phyloP scores from a whole-genome alignment of 129 eudicot genomes.

The Flaveria sonorensis region DNA sequence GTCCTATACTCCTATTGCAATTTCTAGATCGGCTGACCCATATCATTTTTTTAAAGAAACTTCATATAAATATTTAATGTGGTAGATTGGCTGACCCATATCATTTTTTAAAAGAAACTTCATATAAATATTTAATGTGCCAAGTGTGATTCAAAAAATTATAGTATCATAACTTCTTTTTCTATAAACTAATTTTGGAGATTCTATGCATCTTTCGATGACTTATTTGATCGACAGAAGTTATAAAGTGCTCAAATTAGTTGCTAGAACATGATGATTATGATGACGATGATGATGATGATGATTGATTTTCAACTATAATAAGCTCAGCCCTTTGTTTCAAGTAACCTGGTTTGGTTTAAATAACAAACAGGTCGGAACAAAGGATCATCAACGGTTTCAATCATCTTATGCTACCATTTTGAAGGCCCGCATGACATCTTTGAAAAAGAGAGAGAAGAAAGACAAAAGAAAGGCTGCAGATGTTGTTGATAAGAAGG shows the following conservation, averaged over 20 bases:
- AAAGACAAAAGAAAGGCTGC: constrained; percentile 80
- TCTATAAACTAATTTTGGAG: neutral
- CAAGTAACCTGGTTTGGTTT: neutral
- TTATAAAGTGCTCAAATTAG: neutral
- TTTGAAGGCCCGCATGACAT: constrained; percentile 84
- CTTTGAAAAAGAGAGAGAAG: constrained; percentile 89
- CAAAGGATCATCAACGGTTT: constrained; percentile 94
- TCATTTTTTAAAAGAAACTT: neutral
- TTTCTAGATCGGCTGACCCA: neutral
- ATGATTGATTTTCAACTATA: neutral
- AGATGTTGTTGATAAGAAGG: constrained; percentile 54
- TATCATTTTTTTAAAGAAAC: neutral
- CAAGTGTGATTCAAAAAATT: neutral
- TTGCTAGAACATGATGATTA: neutral
- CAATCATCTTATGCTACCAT: constrained; percentile 91
- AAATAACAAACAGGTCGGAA: constrained; percentile 52
- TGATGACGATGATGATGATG: neutral
- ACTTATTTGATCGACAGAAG: neutral
- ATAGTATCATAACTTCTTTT: neutral
- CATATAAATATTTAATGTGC: no score
- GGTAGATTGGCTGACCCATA: neutral
- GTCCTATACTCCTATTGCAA: no score
- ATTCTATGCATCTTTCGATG: neutral
- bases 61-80: no score
- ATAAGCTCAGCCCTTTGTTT: neutral